A percentile compares a stretch with the other conserved stretches of the same genome.
Evolutionary conservation across 208 protist genomes (phyloP).

Genomic region (Acanthamoeba sp.): DNA sequence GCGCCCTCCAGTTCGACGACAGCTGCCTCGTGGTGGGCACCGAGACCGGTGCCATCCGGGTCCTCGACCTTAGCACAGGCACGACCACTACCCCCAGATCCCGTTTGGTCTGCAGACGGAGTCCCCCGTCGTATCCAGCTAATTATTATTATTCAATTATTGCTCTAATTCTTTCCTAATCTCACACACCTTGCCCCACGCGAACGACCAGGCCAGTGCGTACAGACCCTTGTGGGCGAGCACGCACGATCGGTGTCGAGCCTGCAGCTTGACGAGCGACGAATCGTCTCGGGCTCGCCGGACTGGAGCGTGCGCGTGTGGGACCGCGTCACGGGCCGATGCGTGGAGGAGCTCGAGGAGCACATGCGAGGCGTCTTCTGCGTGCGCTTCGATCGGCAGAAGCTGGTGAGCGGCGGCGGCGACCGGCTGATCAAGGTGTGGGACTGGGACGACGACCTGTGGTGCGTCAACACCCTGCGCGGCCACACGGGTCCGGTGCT

Average conservation of each 20-base stretch:
- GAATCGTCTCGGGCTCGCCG: constrained; percentile 57
- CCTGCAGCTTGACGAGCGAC: background rate
- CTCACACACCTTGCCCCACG: background rate
- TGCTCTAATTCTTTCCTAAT: too few relatives aligned
- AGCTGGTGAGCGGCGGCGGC: constrained; percentile 59
- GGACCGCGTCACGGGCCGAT: constrained; percentile 51
- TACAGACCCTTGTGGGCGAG: background rate
- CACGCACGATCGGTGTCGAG: constrained; percentile 46
- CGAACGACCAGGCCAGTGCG: background rate
- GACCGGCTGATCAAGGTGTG: constrained; percentile 59
- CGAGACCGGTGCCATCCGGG: background rate
- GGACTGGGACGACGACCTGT: constrained; percentile 71
- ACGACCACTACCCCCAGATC: background rate
- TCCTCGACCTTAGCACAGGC: constrained; percentile 41
- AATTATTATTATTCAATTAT: too few relatives aligned
- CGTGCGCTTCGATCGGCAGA: constrained; percentile 39
- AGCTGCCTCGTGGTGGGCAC: constrained; percentile 51
- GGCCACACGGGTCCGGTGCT: constrained; percentile 44
- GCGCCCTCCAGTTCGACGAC: constrained; percentile 42
- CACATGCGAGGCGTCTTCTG: constrained; percentile 57
- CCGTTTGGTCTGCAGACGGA: too few relatives aligned
- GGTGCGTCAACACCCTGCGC: constrained; percentile 71
- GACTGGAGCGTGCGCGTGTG: constrained; percentile 67
- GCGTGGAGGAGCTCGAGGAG: constrained; percentile 59
- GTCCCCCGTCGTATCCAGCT: too few relatives aligned